phyloP scores from a whole-genome alignment of 345 rosid genomes.

The Gossypium australe region DNA sequence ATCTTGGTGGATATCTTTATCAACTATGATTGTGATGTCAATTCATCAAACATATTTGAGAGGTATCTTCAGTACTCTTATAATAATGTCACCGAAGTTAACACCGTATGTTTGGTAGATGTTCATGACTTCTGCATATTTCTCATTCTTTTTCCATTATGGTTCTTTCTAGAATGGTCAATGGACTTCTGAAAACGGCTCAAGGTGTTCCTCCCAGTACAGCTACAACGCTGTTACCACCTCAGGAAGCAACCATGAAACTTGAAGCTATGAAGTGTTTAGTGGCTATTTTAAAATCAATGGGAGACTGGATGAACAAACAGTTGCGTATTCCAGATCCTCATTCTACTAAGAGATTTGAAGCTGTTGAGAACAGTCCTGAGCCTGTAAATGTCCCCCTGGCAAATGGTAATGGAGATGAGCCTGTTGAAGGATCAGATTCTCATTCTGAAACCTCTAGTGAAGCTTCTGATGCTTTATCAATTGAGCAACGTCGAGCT shows the following conservation, averaged over 20 bases:
- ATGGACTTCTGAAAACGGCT: constrained; percentile 99
- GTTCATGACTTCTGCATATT: neutral
- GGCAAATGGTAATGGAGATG: constrained; percentile 86
- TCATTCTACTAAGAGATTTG: constrained; percentile 53
- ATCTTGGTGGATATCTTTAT: constrained; percentile 94
- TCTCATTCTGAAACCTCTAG: constrained; percentile 78
- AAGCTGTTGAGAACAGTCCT: constrained; percentile 56
- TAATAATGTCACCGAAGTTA: neutral
- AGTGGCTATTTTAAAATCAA: constrained; percentile 84
- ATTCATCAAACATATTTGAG: constrained; percentile 96
- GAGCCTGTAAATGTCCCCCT: constrained; percentile 56
- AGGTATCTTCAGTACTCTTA: constrained; percentile 46
- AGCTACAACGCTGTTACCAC: constrained; percentile 74
- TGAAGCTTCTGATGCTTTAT: constrained; percentile 77
- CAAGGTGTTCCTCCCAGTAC: constrained; percentile 94
- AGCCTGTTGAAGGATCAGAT: constrained; percentile 74
- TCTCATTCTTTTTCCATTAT: constrained; percentile 11
- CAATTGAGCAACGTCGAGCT: constrained; percentile 97
- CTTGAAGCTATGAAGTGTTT: constrained; percentile 98
- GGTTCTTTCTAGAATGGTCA: constrained; percentile 81
- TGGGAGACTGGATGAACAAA: constrained; percentile 99
- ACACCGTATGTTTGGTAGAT: neutral
- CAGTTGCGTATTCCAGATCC: constrained; percentile 93
- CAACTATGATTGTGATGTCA: constrained; percentile 99
- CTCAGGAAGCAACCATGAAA: constrained; percentile 89